Evolutionary conservation across 176 grass and related monocot genomes (phyloP).

Genomic region (Juncus effusus): DNA sequence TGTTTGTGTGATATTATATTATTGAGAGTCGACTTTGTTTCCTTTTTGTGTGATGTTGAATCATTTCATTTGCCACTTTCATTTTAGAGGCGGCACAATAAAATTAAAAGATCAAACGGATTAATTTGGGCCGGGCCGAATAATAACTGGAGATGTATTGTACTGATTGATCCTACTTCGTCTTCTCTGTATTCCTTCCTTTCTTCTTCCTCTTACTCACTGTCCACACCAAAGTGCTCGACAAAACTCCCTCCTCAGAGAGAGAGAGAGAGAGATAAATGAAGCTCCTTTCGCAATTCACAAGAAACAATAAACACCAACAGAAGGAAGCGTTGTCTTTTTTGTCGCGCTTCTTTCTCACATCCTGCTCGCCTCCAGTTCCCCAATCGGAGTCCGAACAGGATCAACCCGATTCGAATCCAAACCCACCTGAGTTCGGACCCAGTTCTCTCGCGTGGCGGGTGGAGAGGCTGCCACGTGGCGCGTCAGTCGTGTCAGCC

Average conservation of each 20-base stretch:
- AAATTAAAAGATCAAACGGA: too few species aligned
- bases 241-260: neutral
- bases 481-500: slow-evolving; percentile 48
- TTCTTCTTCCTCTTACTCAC: neutral
- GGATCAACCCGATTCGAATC: neutral
- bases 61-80: too few species aligned
- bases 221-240: slow-evolving; percentile 7
- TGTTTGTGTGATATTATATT: too few species aligned
- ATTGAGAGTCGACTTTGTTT: too few species aligned
- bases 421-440: neutral
- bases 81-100: too few species aligned
- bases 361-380: neutral
- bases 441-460: slow-evolving; percentile 41
- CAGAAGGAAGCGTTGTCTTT: neutral
- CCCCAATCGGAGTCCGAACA: slow-evolving; percentile 10
- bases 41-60: too few species aligned
- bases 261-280: neutral
- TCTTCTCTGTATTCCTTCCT: too few species aligned
- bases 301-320: neutral
- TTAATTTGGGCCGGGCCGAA: too few species aligned
- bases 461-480: slow-evolving; percentile 52
- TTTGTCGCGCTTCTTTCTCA: neutral
- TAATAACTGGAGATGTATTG: too few species aligned
- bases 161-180: too few species aligned
- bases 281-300: neutral